These are phyloP conservation scores for Paecilomyces sp. DNA, from an alignment of 2,329 filamentous ascomycete genomes.

Conservation along the genomic window DNA sequence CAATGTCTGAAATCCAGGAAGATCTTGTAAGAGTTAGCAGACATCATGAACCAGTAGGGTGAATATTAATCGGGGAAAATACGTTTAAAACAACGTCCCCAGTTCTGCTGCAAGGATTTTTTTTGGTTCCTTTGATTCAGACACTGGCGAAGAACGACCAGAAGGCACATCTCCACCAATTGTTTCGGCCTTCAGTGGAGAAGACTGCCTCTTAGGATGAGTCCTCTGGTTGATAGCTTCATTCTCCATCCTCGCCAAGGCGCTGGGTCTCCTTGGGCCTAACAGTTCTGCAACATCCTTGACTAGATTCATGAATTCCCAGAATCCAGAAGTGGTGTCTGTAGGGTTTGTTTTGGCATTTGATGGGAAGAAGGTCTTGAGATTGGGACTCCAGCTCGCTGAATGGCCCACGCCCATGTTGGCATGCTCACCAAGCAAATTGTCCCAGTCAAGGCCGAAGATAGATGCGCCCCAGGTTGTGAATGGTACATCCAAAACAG, in stretches of 20 bases:
- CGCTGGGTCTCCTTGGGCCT: conserved; percentile 10
- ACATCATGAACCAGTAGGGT: not conserved
- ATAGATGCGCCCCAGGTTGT: conserved; percentile 32
- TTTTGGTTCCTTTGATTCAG: conserved; percentile 1
- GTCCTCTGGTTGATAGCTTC: not conserved
- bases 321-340: conserved; percentile 22
- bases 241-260: not conserved
- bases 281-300: conserved; percentile 26
- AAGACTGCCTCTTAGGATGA: not conserved
- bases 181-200: not conserved
- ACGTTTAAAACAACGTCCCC: conserved; percentile 19
- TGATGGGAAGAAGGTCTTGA: conserved; percentile 30
- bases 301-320: conserved; percentile 27
- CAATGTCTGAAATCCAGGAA: not conserved
- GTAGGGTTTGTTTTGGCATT: conserved; percentile 7
- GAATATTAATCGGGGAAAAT: not conserved
- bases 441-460: conserved; percentile 35
- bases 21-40: not conserved
- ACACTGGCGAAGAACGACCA: conserved; percentile 4
- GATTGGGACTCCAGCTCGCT: conserved; percentile 22
- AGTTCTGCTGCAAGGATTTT: conserved; percentile 17
- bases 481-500: conserved; percentile 15
- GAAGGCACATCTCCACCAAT: not conserved
- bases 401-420: conserved; percentile 26
- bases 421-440: conserved; percentile 28